Evolutionary conservation across 495 filamentous ascomycete genomes (phyloP), one percentile per base, ranked within the genome.

Genomic region (Penicillium turbatum): DNA sequence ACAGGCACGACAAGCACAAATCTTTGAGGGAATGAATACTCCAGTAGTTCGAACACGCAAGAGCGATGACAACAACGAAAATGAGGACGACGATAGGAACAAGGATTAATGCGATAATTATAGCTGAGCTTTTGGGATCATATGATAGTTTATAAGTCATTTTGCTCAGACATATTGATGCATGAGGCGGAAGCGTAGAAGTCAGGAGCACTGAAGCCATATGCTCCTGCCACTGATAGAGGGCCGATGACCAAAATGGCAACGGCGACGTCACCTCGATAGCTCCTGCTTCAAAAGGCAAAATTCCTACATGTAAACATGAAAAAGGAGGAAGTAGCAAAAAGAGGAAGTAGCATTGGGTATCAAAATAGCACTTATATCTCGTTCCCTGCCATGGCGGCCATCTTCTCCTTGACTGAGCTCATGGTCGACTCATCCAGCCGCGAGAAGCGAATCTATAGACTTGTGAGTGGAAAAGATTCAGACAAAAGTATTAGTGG

Each of bases 401-500:
- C 66, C 30, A 88, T 77, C 51, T 79, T 84, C 38, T 84, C 79
- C 61, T 84, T 88, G 34, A 84, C 66, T 5, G 73, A 75, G 17
- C 72, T 72, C 34, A 87, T 57, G 13, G 82, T 78, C n/a, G 76
- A 68, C 7, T 81, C 73, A 38, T 87, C 85, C 69, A 89, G 69
- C 29, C 78, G 80, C 19, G 84, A 71, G 61, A 91, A 90, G 24
- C 81, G 82, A 40, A 90, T 88, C 86, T 89, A 57, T 51, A 26
- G 30, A 51, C 31, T 47, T 29, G 34, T 64, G 21, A 36, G 1
- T 11, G 6, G 70, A 56, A 6, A 32, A 5, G 11, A 19, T 17
- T 24, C 21, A 24, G 2, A 4, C 21, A 2, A 24, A 24, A 4
- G 21, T 24, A 24, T 24, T 4, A 4, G 21, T 24, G 21, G 4